These are phyloP conservation scores for Tanozyma kutaoensis DNA, from an alignment of 805 yeast species.

Conservation along the genomic window DNA sequence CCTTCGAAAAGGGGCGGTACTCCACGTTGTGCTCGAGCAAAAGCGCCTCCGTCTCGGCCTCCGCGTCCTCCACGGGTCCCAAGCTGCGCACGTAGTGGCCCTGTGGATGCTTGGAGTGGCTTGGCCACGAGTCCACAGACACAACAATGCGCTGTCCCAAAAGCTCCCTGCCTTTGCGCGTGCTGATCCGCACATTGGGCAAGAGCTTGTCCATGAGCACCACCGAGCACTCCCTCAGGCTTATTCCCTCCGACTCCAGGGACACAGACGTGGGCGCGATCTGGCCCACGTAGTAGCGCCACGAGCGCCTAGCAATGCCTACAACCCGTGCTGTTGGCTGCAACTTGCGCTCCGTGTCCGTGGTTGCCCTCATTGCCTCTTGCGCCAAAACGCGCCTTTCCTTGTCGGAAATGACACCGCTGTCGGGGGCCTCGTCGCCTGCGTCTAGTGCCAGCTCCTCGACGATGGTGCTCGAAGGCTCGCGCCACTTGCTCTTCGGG, in stretches of 20 bases:
- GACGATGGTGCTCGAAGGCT: conserved; percentile 65
- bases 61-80: conserved; percentile 83
- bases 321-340: conserved; percentile 95
- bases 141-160: conserved; percentile 86
- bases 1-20: conserved; percentile 86
- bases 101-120: conserved; percentile 70
- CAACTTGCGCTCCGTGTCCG: conserved; percentile 29
- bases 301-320: conserved; percentile 76
- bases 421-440: conserved; percentile 42
- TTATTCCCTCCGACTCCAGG: conserved; percentile 41
- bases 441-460: conserved; percentile 58
- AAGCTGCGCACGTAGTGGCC: conserved; percentile 89
- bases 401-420: conserved; percentile 43
- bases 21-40: conserved; percentile 92
- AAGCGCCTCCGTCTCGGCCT: conserved; percentile 93
- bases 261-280: conserved; percentile 63
- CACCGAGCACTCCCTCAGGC: conserved; percentile 71
- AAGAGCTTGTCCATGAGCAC: conserved; percentile 78
- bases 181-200: conserved; percentile 77
- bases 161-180: conserved; percentile 74
- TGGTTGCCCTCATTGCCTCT: conserved; percentile 55
- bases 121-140: conserved; percentile 88
- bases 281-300: conserved; percentile 96
- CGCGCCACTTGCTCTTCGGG: conserved; percentile 80
- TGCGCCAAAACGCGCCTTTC: conserved; percentile 64